A percentile compares a stretch with the other conserved stretches of the same genome.
phyloP scores from a whole-genome alignment of 2,329 filamentous ascomycete species.

The Trichothecium roseum region DNA sequence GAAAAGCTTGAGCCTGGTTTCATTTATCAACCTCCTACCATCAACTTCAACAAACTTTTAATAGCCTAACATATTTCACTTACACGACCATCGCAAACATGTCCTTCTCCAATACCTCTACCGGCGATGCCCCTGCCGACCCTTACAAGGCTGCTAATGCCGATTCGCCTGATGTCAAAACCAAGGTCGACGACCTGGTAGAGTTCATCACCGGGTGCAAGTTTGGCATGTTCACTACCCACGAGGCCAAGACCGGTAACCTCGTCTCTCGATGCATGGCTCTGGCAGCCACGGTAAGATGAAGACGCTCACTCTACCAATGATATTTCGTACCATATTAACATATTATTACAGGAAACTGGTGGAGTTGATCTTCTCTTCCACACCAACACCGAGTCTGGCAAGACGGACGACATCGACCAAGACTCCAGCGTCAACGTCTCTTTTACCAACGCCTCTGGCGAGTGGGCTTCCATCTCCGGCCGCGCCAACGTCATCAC shows the following conservation, averaged over 20 bases:
- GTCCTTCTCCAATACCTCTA: slow-evolving; percentile 42
- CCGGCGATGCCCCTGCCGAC: slow-evolving; percentile 55
- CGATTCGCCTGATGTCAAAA: slow-evolving; percentile 49
- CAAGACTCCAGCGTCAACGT: slow-evolving; percentile 69
- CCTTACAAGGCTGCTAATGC: slow-evolving; percentile 73
- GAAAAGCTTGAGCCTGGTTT: neutral
- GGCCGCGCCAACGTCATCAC: slow-evolving; percentile 60
- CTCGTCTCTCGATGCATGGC: slow-evolving; percentile 82
- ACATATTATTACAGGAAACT: slow-evolving; percentile 46
- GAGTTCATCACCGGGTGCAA: slow-evolving; percentile 64
- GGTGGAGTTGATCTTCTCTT: slow-evolving; percentile 77
- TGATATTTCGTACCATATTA: neutral
- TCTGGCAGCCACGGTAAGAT: slow-evolving; percentile 61
- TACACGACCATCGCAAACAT: slow-evolving; percentile 22
- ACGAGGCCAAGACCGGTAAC: slow-evolving; percentile 50
- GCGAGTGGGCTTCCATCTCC: slow-evolving; percentile 83
- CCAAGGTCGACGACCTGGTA: slow-evolving; percentile 67
- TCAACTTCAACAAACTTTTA: neutral
- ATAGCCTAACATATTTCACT: neutral
- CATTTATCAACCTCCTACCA: neutral
- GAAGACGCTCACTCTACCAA: neutral
- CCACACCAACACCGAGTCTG: slow-evolving; percentile 82
- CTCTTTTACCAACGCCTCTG: slow-evolving; percentile 63
- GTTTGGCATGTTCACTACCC: slow-evolving; percentile 84
- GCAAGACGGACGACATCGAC: slow-evolving; percentile 75